phyloP scores from a whole-genome alignment of 1,139 yeast species.

The Blastobotrys buckinghamii region DNA sequence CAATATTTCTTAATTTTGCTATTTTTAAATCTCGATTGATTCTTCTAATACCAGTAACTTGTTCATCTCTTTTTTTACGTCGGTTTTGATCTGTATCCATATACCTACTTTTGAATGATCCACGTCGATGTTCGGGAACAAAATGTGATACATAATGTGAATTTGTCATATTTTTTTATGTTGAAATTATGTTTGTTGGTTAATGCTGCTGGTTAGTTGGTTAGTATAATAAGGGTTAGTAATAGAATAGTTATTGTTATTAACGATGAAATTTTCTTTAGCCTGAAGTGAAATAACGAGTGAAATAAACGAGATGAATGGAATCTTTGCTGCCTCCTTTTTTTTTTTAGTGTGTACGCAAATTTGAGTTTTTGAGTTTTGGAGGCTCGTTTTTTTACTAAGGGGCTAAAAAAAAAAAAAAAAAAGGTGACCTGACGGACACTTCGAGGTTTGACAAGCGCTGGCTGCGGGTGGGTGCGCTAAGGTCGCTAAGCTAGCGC shows the following conservation, averaged over 20 bases:
- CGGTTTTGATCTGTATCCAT: constrained; percentile 3
- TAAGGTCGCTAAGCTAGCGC: too few species aligned
- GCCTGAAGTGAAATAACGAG: not conserved
- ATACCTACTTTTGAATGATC: not conserved
- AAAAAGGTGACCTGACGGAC: too few species aligned
- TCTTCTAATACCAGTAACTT: not conserved
- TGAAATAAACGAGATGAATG: too few species aligned
- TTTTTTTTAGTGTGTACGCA: too few species aligned
- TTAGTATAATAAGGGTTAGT: not conserved
- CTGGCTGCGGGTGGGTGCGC: too few species aligned
- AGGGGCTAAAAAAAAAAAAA: too few species aligned
- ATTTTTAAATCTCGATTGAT: constrained; percentile 2
- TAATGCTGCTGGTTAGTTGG: not conserved
- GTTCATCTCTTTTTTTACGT: constrained; percentile 3
- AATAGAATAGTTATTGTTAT: not conserved
- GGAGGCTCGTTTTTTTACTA: too few species aligned
- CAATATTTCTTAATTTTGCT: constrained; percentile 1
- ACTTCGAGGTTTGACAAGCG: too few species aligned
- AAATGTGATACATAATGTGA: not conserved
- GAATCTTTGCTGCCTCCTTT: too few species aligned
- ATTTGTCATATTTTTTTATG: too few species aligned
- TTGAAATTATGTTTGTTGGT: not conserved
- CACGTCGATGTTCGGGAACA: constrained; percentile 6
- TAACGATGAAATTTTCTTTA: not conserved
- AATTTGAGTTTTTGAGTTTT: too few species aligned